Percentiles rank a stretch among this genome's conserved stretches.
phyloP scores from a whole-genome alignment of 2,329 filamentous ascomycete species.

The Amylocarpus encephaloides region DNA sequence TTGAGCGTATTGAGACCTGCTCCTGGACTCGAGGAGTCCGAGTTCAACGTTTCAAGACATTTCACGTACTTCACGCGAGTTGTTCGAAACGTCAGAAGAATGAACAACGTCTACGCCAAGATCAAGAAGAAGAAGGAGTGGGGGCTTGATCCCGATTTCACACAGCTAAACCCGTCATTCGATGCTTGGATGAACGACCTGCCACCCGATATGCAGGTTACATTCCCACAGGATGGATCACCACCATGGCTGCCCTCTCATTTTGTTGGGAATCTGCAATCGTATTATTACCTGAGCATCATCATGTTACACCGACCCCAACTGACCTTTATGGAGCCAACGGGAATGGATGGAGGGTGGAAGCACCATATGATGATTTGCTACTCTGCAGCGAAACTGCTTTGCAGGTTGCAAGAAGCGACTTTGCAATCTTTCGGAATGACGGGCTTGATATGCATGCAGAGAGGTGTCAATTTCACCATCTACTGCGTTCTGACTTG shows the following conservation, averaged over 20 bases:
- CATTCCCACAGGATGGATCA: conserved; percentile 70
- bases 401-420: conserved; percentile 83
- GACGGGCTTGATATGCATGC: conserved; percentile 81
- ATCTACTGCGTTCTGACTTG: conserved; percentile 91
- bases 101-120: conserved; percentile 68
- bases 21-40: conserved; percentile 64
- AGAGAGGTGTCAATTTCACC: conserved; percentile 87
- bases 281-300: conserved; percentile 78
- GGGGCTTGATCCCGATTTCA: conserved; percentile 78
- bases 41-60: conserved; percentile 73
- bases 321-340: conserved; percentile 70
- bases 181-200: conserved; percentile 70
- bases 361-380: conserved; percentile 83
- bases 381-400: conserved; percentile 73
- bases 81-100: conserved; percentile 69
- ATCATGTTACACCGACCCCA: conserved; percentile 88
- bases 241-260: conserved; percentile 81
- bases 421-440: conserved; percentile 72
- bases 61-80: conserved; percentile 76
- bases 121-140: conserved; percentile 75
- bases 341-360: conserved; percentile 66
- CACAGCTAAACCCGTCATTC: conserved; percentile 71
- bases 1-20: conserved; percentile 58
- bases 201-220: conserved; percentile 70
- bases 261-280: conserved; percentile 83